phyloP scores from a whole-genome alignment of 2,329 filamentous ascomycete genomes.

The Nectriaceae sp. region DNA sequence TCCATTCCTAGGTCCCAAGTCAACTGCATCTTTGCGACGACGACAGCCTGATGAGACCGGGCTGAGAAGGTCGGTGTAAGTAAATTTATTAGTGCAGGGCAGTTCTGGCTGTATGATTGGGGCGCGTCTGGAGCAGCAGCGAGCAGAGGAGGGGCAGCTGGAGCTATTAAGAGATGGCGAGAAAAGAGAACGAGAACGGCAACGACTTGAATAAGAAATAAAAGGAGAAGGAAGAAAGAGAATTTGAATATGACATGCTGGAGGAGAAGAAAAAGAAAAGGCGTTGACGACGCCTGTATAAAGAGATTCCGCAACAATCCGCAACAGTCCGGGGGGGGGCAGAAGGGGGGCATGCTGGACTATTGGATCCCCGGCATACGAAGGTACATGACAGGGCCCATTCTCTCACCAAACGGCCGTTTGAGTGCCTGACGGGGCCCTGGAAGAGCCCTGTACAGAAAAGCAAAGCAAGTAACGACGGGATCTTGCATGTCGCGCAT shows the following conservation, averaged over 20 bases:
- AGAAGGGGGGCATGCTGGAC: not conserved
- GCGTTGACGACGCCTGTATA: not conserved
- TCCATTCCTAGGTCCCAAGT: constrained; percentile 30
- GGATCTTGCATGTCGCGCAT: not conserved
- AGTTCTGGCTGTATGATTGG: constrained; percentile 1
- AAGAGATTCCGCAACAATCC: not conserved
- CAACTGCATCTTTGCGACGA: constrained; percentile 24
- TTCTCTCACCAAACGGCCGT: too few relatives aligned
- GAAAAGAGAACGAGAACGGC: not conserved
- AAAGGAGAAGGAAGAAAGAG: constrained; percentile 7
- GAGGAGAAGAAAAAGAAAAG: not conserved
- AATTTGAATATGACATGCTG: not conserved
- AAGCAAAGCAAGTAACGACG: too few relatives aligned
- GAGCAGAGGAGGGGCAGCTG: constrained; percentile 12
- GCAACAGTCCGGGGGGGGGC: not conserved
- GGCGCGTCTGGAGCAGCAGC: not conserved
- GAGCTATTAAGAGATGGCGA: constrained; percentile 1
- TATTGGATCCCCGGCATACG: too few relatives aligned
- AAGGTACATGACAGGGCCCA: too few relatives aligned
- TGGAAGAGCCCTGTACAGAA: too few relatives aligned
- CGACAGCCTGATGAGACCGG: constrained; percentile 7
- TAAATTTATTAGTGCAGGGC: constrained; percentile 8
- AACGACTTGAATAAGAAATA: not conserved
- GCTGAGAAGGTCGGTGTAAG: constrained; percentile 5
- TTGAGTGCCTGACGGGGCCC: too few relatives aligned